A percentile compares a stretch with the other conserved stretches of the same genome.
Evolutionary conservation across 768 basidiomycete genomes (phyloP).

Genomic region (Peribolospora kevripleyi): DNA sequence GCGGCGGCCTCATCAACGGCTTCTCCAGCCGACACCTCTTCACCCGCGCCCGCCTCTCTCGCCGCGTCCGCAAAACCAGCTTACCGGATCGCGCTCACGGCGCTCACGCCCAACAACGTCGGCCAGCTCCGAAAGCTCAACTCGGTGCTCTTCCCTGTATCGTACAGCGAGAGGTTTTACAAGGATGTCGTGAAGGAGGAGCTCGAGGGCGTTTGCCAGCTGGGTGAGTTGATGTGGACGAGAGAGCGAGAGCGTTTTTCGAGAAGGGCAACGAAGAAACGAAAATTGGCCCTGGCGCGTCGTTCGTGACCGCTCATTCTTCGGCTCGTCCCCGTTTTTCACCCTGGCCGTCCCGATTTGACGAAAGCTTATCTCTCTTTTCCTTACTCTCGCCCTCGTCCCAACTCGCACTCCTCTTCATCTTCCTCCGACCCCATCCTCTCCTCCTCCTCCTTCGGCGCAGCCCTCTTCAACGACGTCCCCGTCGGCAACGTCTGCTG

Average conservation of each 20-base stretch:
- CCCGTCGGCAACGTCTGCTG: conserved; percentile 75
- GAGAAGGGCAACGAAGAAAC: too few species aligned
- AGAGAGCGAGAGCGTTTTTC: too few species aligned
- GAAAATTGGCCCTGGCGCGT: too few species aligned
- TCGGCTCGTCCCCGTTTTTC: too few species aligned
- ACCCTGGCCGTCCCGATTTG: too few species aligned
- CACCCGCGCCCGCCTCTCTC: too few species aligned
- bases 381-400: too few species aligned
- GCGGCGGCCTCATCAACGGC: too few species aligned
- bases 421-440: background rate
- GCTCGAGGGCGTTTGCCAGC: conserved; percentile 64
- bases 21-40: too few species aligned
- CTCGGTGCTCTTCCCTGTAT: conserved; percentile 59
- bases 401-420: conserved; percentile 5
- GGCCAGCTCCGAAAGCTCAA: conserved; percentile 48
- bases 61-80: background rate
- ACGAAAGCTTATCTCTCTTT: too few species aligned
- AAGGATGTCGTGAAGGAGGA: conserved; percentile 49
- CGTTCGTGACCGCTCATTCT: too few species aligned
- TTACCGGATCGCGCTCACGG: conserved; percentile 34
- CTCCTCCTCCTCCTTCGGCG: background rate
- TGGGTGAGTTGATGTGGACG: conserved; percentile 31
- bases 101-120: conserved; percentile 43
- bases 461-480: conserved; percentile 82
- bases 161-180: conserved; percentile 74